Conservation (phyloP, 345 rosid species). For the Lagerstroemia speciosa region DNA sequence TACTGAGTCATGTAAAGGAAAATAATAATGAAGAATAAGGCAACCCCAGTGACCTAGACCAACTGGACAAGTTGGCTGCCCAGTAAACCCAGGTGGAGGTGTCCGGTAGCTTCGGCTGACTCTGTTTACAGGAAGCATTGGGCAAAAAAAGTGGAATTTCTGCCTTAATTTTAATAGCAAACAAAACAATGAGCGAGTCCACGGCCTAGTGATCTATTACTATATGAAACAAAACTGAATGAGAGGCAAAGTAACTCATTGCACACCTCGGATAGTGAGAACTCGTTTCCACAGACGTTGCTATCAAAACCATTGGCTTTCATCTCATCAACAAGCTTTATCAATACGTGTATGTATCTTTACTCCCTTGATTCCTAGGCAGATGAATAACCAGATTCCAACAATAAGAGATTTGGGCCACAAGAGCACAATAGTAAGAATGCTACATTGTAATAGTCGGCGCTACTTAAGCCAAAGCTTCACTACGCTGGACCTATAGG, state of each 20-base stretch:
- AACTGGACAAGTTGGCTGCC: constrained; percentile 82
- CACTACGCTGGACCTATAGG: too few relatives aligned
- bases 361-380: constrained; percentile 76
- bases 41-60: constrained; percentile 58
- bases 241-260: background rate
- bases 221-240: background rate
- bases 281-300: constrained; percentile 52
- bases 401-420: background rate
- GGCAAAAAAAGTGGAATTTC: constrained; percentile 66
- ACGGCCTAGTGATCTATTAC: background rate
- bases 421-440: too few relatives aligned
- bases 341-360: constrained; percentile 75
- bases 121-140: constrained; percentile 49
- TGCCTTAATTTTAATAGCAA: constrained; percentile 31
- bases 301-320: constrained; percentile 52
- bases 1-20: too few relatives aligned
- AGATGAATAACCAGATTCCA: background rate
- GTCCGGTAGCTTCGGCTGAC: constrained; percentile 51
- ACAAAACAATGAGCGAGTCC: background rate
- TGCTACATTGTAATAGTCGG: too few relatives aligned
- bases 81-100: constrained; percentile 58
- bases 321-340: constrained; percentile 47
- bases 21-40: background rate
- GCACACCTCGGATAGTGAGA: constrained; percentile 69
- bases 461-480: too few relatives aligned